Base-by-base conservation (phyloP, 805 yeast genomes). In the Spathaspora arborariae region DNA sequence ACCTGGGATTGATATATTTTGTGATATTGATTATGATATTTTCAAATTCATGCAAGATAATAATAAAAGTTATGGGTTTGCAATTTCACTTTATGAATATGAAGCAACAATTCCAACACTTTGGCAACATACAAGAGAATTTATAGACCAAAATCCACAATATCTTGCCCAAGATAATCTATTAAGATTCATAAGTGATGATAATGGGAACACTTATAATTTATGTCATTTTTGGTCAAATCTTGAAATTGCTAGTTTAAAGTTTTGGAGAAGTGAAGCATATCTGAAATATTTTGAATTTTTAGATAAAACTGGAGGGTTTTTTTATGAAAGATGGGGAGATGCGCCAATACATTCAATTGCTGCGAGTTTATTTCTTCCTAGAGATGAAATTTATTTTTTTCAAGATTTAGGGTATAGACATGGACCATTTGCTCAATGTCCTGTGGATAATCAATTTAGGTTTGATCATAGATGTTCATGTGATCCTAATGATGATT, bases 241-340 rank as follows among this genome's bases (percentile, higher is more conserved):
- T 70, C 88, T 89, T 56, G 96, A 88, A 68, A 76, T 88, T 59
- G 95, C 85, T 6, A 78, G 81, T 45, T 74, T 88, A 64, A 76
- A 79, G 46, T 79, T 88, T 63, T 87, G 89, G 88, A 76, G 94
- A 62, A 65, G 79, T 15, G 80, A 82, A 44, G 88, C 88, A 6
- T 89, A 89, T 62, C 56, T 65, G 39, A 75, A 78, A 47, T 89
- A 84, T 65, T 89, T 89, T 56, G 85, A 86, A 16, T 70, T 75
- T 56, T 76, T 89, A 58, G 96, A 89, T 66, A 65, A 79, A 51
- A 79, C 84, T 13, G 96, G 96, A 63, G 96, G 96, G n/a, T 89
- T 89, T 70, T 89, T 85, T 71, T 89, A 88, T 65, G 90, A 86
- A 72, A 78, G 96, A 67, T 88, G 96, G 96, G 96, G 96, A 56